Conservation (phyloP, 495 filamentous ascomycete genomes). For the Penicillium silybi region DNA sequence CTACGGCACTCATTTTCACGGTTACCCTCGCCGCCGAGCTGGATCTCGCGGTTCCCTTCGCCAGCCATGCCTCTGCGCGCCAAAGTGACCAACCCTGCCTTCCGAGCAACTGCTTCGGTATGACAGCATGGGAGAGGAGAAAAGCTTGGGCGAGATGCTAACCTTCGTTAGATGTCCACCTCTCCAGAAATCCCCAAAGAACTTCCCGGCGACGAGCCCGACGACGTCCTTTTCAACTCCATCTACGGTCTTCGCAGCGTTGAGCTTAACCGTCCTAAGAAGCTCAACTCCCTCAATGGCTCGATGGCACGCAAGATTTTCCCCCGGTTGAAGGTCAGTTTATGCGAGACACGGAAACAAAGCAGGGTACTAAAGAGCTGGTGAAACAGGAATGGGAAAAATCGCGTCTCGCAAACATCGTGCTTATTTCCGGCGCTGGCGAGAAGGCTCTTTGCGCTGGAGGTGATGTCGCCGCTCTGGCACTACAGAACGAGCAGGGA, state of each 20-base stretch:
- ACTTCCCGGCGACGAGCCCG: slow-evolving; percentile 64
- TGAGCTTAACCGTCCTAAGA: slow-evolving; percentile 88
- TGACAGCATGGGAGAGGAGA: slow-evolving; percentile 1
- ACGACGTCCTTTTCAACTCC: slow-evolving; percentile 88
- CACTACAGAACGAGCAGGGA: slow-evolving; percentile 64
- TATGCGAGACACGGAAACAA: not conserved
- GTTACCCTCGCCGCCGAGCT: slow-evolving; percentile 48
- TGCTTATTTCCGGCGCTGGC: slow-evolving; percentile 88
- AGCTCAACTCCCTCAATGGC: slow-evolving; percentile 84
- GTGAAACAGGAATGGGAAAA: slow-evolving; percentile 75
- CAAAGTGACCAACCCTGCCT: slow-evolving; percentile 66
- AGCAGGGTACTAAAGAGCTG: slow-evolving; percentile 16
- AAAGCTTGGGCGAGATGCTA: slow-evolving; percentile 3
- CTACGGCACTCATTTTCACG: slow-evolving; percentile 44
- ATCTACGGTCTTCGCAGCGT: slow-evolving; percentile 86
- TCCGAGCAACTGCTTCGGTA: slow-evolving; percentile 46
- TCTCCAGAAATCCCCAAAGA: slow-evolving; percentile 46
- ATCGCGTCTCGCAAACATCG: slow-evolving; percentile 85
- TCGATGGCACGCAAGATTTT: slow-evolving; percentile 94
- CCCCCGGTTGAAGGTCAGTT: slow-evolving; percentile 64
- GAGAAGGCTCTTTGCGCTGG: slow-evolving; percentile 86
- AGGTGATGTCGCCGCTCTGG: slow-evolving; percentile 80
- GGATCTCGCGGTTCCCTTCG: slow-evolving; percentile 46
- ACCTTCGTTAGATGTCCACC: slow-evolving; percentile 54
- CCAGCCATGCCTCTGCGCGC: slow-evolving; percentile 82